These are phyloP conservation scores for Xanthoconium purpureum DNA, from an alignment of 768 basidiomycete genomes.

Conservation along the genomic window DNA sequence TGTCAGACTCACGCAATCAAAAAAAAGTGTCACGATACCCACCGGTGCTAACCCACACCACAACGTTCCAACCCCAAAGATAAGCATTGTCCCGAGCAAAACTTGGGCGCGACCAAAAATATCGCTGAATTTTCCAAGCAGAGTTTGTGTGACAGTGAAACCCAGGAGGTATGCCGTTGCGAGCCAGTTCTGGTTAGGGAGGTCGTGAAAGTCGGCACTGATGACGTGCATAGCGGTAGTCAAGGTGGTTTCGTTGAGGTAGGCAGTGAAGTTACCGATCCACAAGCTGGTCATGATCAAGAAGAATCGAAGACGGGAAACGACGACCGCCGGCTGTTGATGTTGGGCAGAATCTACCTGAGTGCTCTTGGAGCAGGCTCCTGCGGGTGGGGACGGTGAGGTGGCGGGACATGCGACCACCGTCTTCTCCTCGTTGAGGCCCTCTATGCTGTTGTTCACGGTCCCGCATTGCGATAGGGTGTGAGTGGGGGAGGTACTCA, in stretches of 20 bases:
- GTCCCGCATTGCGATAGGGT: conserved; percentile 33
- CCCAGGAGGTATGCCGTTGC: conserved; percentile 35
- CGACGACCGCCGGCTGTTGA: conserved; percentile 28
- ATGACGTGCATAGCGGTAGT: conserved; percentile 38
- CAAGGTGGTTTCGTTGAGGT: conserved; percentile 34
- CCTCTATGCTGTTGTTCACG: conserved; percentile 28
- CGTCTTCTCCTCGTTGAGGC: conserved; percentile 25
- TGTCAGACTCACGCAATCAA: conserved; percentile 1
- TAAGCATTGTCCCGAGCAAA: conserved; percentile 35
- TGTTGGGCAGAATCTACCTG: background rate
- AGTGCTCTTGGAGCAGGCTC: background rate
- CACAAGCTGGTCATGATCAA: conserved; percentile 34
- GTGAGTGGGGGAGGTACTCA: conserved; percentile 27
- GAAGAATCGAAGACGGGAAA: conserved; percentile 30
- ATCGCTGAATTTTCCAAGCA: conserved; percentile 35
- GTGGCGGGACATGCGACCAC: background rate
- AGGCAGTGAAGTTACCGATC: conserved; percentile 36
- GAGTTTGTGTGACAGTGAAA: conserved; percentile 36
- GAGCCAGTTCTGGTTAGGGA: conserved; percentile 36
- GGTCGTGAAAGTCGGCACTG: conserved; percentile 26
- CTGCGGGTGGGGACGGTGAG: background rate
- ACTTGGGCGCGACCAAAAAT: conserved; percentile 35
- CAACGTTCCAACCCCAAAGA: conserved; percentile 33
- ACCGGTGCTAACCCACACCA: conserved; percentile 35
- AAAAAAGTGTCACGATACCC: conserved; percentile 1